phyloP scores from a whole-genome alignment of 2,329 filamentous ascomycete genomes.

The Fusarium compactum region DNA sequence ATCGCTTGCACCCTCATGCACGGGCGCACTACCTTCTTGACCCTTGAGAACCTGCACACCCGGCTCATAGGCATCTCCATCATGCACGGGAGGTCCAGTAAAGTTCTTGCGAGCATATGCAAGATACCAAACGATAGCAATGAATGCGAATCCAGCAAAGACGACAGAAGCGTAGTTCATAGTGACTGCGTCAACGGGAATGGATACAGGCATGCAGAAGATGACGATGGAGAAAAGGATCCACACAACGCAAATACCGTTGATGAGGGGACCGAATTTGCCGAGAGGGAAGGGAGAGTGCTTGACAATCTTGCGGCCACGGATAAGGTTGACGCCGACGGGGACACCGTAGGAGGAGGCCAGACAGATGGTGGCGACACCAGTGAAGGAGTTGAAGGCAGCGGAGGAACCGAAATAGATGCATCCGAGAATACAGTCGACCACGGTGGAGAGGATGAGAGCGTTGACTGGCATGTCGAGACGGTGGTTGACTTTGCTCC shows the following conservation, averaged over 20 bases:
- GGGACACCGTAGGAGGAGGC: conserved; percentile 81
- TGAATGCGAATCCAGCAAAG: conserved; percentile 70
- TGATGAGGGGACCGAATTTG: conserved; percentile 75
- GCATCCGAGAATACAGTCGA: conserved; percentile 78
- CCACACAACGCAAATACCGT: conserved; percentile 76
- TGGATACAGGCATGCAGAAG: conserved; percentile 79
- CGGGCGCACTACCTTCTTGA: conserved; percentile 17
- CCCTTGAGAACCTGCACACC: conserved; percentile 40
- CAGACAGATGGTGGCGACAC: conserved; percentile 83
- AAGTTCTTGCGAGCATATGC: conserved; percentile 72
- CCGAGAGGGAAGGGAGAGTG: conserved; percentile 77
- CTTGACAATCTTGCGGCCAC: conserved; percentile 73
- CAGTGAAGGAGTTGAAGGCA: conserved; percentile 84
- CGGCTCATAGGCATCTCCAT: conserved; percentile 20
- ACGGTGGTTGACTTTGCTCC: conserved; percentile 72
- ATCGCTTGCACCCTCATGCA: conserved; percentile 19
- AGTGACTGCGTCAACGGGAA: conserved; percentile 65
- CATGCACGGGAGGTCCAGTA: conserved; percentile 62
- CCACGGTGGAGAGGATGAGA: conserved; percentile 73
- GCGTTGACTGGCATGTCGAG: conserved; percentile 79
- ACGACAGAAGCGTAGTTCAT: conserved; percentile 79
- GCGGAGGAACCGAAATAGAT: conserved; percentile 84
- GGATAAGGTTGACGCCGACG: conserved; percentile 76
- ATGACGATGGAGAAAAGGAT: conserved; percentile 76
- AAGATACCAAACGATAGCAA: conserved; percentile 73